These are phyloP conservation scores for Cordyceps cicadae DNA, from an alignment of 2,329 filamentous ascomycete species.

Conservation along the genomic window DNA sequence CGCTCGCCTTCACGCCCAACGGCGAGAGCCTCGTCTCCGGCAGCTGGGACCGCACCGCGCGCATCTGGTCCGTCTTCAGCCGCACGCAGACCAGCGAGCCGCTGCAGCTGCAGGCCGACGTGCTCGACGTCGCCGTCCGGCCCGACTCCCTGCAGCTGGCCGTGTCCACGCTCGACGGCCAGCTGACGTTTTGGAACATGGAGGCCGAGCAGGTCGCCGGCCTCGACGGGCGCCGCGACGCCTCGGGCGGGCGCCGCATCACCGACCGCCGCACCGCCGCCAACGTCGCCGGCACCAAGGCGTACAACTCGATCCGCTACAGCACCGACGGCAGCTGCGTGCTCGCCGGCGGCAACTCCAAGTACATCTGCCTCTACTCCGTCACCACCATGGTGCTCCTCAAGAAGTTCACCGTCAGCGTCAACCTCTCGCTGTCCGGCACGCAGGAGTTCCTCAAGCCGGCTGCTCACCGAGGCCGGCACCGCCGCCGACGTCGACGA, in stretches of 20 bases:
- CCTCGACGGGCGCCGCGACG: conserved; percentile 82
- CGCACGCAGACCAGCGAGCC: conserved; percentile 93
- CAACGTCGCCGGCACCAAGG: conserved; percentile 83
- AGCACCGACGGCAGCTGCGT: conserved; percentile 88
- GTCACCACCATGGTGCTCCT: conserved; percentile 82
- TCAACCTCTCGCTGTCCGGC: conserved; percentile 91
- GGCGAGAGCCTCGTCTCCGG: conserved; percentile 79
- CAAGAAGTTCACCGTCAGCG: conserved; percentile 91
- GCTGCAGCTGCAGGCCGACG: conserved; percentile 82
- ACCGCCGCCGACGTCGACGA: conserved; percentile 79
- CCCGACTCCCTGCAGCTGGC: conserved; percentile 89
- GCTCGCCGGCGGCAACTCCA: conserved; percentile 89
- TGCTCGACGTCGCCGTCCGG: conserved; percentile 76
- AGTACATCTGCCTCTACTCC: conserved; percentile 98
- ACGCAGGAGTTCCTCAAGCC: conserved; percentile 96
- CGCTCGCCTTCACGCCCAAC: conserved; percentile 80
- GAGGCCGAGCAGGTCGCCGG: conserved; percentile 81
- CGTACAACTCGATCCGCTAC: conserved; percentile 80
- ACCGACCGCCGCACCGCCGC: conserved; percentile 85
- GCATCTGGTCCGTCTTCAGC: conserved; percentile 92
- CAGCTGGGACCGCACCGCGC: conserved; percentile 92
- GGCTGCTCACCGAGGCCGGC: conserved; percentile 81
- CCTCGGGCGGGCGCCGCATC: conserved; percentile 83
- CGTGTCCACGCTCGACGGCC: conserved; percentile 85
- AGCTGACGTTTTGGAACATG: conserved; percentile 90